Evolutionary conservation across 805 yeast genomes (phyloP), one percentile per base, ranked within the genome.

Genomic region (Ogataea zsoltii): DNA sequence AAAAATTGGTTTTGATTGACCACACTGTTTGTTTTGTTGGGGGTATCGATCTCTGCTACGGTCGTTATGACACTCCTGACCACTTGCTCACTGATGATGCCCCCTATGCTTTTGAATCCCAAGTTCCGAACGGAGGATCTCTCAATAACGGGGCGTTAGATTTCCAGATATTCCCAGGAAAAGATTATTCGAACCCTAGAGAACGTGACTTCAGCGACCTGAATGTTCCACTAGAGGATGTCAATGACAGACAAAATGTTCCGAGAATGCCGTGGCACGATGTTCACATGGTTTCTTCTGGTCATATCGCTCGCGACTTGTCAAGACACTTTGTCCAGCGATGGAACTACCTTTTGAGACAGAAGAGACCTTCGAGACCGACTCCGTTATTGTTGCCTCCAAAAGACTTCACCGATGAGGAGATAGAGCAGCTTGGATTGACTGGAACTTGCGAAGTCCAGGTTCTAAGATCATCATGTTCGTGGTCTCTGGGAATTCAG

Each of bases 261-360:
- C 98, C 99, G 2, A 79, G 99, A 57, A 94, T 94, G 99, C 99
- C 99, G 9, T 94, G 99, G 99, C 99, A 94, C 66, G 99, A 94
- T 74, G 88, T 94, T 31, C 98, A 94, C 55, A 94, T 91, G 96
- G 82, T 90, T 69, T 82, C 95, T 1, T 80, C 91, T 2, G 99
- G 99, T 12, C 95, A 91, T 58, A 82, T 91, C 3, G 99, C 98
- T 0, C 76, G 97, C 48, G 99, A 94, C 64, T 67, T 92, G 42
- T 79, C 96, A 0, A 79, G 99, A 46, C 98, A 94, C 65, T 94
- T 95, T 67, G 95, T 90, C 12, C 99, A 94, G 69, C 79, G 99
- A 57, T 94, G 99, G 99, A 94, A 94, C 63, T 94, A 88, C 61
- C 72, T 94, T 32, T 66, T 95, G 41, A 79, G 99, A 59, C 97